Evolutionary conservation across 768 basidiomycete species (phyloP).

Genomic region (Termitomyces sp.): DNA sequence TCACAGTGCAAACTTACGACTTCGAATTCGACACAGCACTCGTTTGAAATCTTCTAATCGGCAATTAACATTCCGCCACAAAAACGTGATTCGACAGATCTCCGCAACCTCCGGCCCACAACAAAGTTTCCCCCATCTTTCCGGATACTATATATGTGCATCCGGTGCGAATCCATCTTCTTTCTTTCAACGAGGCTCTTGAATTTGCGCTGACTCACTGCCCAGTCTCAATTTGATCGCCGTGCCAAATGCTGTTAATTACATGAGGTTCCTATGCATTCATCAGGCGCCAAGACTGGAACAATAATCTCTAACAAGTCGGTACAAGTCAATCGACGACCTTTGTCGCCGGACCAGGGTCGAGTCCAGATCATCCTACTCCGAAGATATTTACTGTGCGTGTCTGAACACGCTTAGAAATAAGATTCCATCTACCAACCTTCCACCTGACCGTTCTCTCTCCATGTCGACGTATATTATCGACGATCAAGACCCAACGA

Average conservation of each 20-base stretch:
- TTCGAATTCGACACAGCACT: neutral
- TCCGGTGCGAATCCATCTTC: neutral
- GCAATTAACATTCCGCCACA: neutral
- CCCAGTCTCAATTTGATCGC: neutral
- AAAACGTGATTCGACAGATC: neutral
- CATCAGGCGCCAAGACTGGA: neutral
- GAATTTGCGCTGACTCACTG: neutral
- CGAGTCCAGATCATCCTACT: neutral
- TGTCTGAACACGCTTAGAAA: neutral
- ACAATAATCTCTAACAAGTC: neutral
- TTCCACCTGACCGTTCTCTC: neutral
- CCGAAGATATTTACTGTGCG: slow-evolving; percentile 2
- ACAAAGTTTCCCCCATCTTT: neutral
- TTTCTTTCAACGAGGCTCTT: neutral
- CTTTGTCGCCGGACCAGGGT: neutral
- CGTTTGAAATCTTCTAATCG: neutral
- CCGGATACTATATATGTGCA: neutral
- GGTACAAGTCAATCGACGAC: neutral
- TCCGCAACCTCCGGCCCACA: no score
- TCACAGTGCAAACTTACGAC: no score
- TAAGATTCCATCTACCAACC: neutral
- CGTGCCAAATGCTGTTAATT: neutral
- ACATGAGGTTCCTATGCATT: no score
- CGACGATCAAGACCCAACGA: slow-evolving; percentile 31
- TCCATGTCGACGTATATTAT: slow-evolving; percentile 22